A percentile compares a stretch with the other conserved stretches of the same genome.
phyloP scores from a whole-genome alignment of 2,329 filamentous ascomycete genomes.

The Botrytis aclada region DNA sequence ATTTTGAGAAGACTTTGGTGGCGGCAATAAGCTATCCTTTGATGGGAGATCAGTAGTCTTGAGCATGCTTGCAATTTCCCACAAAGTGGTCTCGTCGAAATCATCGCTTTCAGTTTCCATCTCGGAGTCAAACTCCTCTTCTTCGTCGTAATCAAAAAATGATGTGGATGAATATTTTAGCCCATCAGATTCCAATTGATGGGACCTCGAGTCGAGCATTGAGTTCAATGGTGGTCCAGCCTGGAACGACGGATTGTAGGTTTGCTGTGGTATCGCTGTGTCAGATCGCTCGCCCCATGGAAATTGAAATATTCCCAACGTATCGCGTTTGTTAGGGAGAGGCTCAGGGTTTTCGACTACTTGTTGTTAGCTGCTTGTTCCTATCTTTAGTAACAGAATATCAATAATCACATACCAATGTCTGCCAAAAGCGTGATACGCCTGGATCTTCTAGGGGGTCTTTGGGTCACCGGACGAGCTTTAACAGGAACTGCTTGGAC shows the following conservation, averaged over 20 bases:
- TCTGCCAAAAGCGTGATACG: constrained; percentile 60
- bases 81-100: constrained; percentile 60
- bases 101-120: constrained; percentile 38
- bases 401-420: constrained; percentile 42
- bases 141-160: constrained; percentile 59
- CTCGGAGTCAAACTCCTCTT: constrained; percentile 38
- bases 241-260: constrained; percentile 32
- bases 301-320: constrained; percentile 63
- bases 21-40: constrained; percentile 49
- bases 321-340: constrained; percentile 55
- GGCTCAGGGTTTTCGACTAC: constrained; percentile 57
- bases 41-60: constrained; percentile 52
- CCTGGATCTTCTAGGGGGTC: constrained; percentile 53
- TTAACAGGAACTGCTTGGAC: constrained; percentile 33
- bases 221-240: constrained; percentile 27
- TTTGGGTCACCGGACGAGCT: constrained; percentile 48
- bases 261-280: constrained; percentile 45
- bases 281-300: constrained; percentile 64
- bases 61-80: constrained; percentile 61
- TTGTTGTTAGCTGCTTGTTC: constrained; percentile 18
- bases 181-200: constrained; percentile 29
- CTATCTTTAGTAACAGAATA: background rate
- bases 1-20: background rate
- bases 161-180: constrained; percentile 39
- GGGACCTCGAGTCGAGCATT: constrained; percentile 31